Base-by-base conservation (phyloP, 257 asterid species). In the Paraleonurus japonicus region DNA sequence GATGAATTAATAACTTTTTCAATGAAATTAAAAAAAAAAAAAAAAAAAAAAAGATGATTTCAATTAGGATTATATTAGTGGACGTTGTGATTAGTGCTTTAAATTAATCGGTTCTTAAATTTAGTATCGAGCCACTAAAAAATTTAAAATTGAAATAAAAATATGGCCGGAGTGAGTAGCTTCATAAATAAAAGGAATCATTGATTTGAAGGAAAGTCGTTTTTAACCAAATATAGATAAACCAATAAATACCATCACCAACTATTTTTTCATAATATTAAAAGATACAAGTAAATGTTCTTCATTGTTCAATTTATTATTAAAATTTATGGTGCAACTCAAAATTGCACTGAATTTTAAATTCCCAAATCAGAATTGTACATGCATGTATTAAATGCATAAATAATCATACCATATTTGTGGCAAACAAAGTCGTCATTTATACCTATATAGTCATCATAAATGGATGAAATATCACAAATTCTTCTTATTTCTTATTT, bases 181-280 rank as follows among this genome's bases (percentile, higher is more conserved):
- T 58, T 47, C 41, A 35, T 62, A 68, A 73, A 72, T 61, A 32
- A 61, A 22, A 13, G 57, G 35, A 37, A 60, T 16, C 50, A 27
- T 32, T 45, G 39, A 1, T 19, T 28, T 13, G 37, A 30, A 32
- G 57, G 70, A 27, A 61, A 78, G 63, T 22, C 27, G 22, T 3
- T 20, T 2, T 12, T 69, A 43, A 61, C 76, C 84, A 72, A 72
- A 76, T 76, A 64, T 70, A 69, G 81, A 76, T 76, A 76, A 35
- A 80, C 30, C 70, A 53, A 55, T 80, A 65, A 80, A 68, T 69
- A 37, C 35, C n/a, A 62, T 55, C 57, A 51, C 69, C 76, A 76
- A 73, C 74, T 70, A 72, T 72, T 72, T 58, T n/a, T 20, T 45
- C 70, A 80, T 61, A n/a, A 63, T 9, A 22, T 20, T 62, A 66